Conservation (phyloP, 768 basidiomycete species). For the Solioccasus polychromus region DNA sequence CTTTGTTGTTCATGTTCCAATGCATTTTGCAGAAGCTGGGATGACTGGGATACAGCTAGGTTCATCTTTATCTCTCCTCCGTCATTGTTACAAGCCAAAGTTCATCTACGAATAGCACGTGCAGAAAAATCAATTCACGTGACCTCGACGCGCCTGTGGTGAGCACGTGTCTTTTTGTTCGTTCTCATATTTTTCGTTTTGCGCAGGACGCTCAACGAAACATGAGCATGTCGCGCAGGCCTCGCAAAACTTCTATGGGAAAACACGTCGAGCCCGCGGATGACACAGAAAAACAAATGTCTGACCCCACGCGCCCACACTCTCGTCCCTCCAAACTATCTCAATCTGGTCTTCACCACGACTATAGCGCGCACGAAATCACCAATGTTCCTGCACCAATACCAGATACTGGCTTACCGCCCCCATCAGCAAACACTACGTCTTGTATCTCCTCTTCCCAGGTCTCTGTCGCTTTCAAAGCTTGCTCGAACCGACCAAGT, state of each 20-base stretch:
- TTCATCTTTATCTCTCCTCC: too few species aligned
- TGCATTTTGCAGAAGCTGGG: slow-evolving; percentile 49
- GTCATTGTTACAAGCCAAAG: slow-evolving; percentile 42
- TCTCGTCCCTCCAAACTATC: slow-evolving; percentile 15
- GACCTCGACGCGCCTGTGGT: slow-evolving; percentile 23
- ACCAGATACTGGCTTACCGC: slow-evolving; percentile 32
- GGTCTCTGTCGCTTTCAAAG: slow-evolving; percentile 21
- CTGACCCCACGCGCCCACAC: slow-evolving; percentile 2
- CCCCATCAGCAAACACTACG: slow-evolving; percentile 17
- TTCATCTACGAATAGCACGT: slow-evolving; percentile 10
- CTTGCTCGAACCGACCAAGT: slow-evolving; percentile 10
- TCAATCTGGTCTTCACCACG: slow-evolving; percentile 14
- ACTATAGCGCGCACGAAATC: slow-evolving; percentile 29
- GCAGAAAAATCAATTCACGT: slow-evolving; percentile 31
- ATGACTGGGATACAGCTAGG: slow-evolving; percentile 50
- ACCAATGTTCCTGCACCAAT: slow-evolving; percentile 28
- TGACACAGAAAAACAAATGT: slow-evolving; percentile 24
- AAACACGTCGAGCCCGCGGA: slow-evolving; percentile 6
- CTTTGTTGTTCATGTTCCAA: slow-evolving; percentile 28
- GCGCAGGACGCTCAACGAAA: slow-evolving; percentile 27
- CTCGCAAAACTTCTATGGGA: slow-evolving; percentile 14
- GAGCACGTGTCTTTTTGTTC: slow-evolving; percentile 22
- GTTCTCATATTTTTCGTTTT: slow-evolving; percentile 18
- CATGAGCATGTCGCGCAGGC: slow-evolving; percentile 14
- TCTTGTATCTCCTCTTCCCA: slow-evolving; percentile 18